Conservation (phyloP, 2,329 filamentous ascomycete species). For the Chaetomiaceae sp. region DNA sequence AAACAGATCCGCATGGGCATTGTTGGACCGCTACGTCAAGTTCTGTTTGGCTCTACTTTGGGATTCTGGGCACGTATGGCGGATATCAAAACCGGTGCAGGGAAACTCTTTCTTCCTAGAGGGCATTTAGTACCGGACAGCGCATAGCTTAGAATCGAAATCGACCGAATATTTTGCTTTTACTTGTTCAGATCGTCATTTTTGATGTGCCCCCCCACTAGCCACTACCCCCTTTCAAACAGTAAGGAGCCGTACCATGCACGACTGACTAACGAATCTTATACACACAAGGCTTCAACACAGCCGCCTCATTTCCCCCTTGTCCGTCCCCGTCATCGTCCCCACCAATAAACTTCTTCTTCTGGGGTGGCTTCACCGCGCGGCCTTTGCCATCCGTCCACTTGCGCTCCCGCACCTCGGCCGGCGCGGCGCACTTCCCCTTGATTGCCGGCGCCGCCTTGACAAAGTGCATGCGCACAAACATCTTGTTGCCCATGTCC, state of each 20-base stretch:
- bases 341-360: slow-evolving; percentile 51
- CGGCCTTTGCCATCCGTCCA: slow-evolving; percentile 37
- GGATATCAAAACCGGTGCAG: not conserved
- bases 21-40: not conserved
- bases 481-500: slow-evolving; percentile 93
- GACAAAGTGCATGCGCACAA: slow-evolving; percentile 92
- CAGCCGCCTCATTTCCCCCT: slow-evolving; percentile 57
- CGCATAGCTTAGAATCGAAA: slow-evolving; percentile 5
- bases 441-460: slow-evolving; percentile 72
- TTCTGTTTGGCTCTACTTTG: not conserved
- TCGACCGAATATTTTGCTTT: not conserved
- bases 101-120: not conserved
- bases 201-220: too few relatives aligned
- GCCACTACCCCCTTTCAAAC: too few relatives aligned
- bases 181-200: too few relatives aligned
- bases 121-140: slow-evolving; percentile 2
- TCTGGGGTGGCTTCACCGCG: slow-evolving; percentile 17
- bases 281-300: slow-evolving; percentile 93
- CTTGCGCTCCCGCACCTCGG: slow-evolving; percentile 29
- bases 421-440: slow-evolving; percentile 66
- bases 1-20: not conserved
- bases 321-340: slow-evolving; percentile 55
- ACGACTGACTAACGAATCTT: slow-evolving; percentile 83
- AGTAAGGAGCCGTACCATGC: too few relatives aligned
- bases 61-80: not conserved